phyloP scores from a whole-genome alignment of 202 grass and related monocot species.

The Thinopyrum obtusiflorum region DNA sequence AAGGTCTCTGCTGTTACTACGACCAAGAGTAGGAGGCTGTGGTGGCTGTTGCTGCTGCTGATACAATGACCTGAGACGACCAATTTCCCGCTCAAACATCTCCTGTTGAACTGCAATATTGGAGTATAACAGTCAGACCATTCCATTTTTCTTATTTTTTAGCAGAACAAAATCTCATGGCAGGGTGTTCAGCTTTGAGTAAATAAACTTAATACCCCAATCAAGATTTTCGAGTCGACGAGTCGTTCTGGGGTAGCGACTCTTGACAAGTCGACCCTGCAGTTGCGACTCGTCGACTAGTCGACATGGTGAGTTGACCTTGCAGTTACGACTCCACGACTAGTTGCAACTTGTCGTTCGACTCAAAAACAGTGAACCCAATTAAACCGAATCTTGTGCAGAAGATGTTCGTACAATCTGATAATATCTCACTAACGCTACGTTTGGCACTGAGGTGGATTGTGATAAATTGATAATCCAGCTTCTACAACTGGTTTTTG shows the following conservation, averaged over 20 bases:
- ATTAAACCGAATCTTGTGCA: not conserved
- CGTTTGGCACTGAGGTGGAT: not conserved
- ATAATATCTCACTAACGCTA: not conserved
- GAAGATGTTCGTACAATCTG: slow-evolving; percentile 3
- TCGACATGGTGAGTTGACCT: no score
- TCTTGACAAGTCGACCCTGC: no score
- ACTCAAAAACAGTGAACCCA: no score
- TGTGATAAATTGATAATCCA: not conserved
- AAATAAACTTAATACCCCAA: not conserved
- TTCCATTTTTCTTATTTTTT: not conserved
- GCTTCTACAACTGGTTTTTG: not conserved
- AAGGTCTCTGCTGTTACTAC: slow-evolving; percentile 81
- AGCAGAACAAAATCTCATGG: slow-evolving; percentile 1
- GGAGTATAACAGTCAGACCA: slow-evolving; percentile 28
- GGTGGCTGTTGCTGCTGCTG: slow-evolving; percentile 61
- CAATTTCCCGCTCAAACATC: slow-evolving; percentile 94
- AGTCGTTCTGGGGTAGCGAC: no score
- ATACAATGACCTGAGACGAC: slow-evolving; percentile 65
- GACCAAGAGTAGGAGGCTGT: slow-evolving; percentile 46
- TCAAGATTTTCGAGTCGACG: no score
- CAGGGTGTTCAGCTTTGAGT: not conserved
- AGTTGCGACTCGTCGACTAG: no score
- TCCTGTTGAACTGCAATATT: slow-evolving; percentile 89
- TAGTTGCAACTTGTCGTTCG: no score
- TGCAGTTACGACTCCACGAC: no score